Conservation (phyloP, 2,329 filamentous ascomycete genomes). For the Nemania diffusa region DNA sequence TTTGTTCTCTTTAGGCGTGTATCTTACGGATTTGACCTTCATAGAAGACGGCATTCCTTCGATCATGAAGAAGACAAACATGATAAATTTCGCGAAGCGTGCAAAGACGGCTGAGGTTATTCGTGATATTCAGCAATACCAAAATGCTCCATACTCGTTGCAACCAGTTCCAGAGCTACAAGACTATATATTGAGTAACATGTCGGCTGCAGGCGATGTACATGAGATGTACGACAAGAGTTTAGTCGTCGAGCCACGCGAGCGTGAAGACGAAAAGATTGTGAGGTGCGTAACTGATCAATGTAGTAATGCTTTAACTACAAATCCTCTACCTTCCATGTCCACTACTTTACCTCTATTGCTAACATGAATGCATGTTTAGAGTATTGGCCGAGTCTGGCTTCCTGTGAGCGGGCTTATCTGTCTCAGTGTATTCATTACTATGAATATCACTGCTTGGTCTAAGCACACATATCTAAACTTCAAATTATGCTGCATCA, state of each 20-base stretch:
- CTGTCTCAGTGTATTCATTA: slow-evolving; percentile 10
- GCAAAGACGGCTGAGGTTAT: slow-evolving; percentile 99
- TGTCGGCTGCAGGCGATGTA: slow-evolving; percentile 94
- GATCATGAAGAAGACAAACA: slow-evolving; percentile 92
- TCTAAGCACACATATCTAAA: slow-evolving; percentile 4
- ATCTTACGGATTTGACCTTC: slow-evolving; percentile 96
- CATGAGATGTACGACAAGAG: slow-evolving; percentile 99
- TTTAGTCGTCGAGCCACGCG: slow-evolving; percentile 89
- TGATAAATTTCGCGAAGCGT: slow-evolving; percentile 99
- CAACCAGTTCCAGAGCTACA: slow-evolving; percentile 91
- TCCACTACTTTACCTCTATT: slow-evolving; percentile 38
- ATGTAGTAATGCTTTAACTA: slow-evolving; percentile 14
- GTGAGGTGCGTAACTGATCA: slow-evolving; percentile 76
- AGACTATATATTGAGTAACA: slow-evolving; percentile 96
- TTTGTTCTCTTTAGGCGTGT: slow-evolving; percentile 73
- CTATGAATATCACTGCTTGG: slow-evolving; percentile 5
- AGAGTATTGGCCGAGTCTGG: slow-evolving; percentile 71
- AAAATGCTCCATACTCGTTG: slow-evolving; percentile 94
- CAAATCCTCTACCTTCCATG: background rate
- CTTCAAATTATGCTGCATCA: background rate
- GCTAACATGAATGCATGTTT: slow-evolving; percentile 34
- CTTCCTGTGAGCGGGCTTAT: slow-evolving; percentile 60
- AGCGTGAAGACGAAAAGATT: slow-evolving; percentile 99
- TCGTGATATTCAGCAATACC: slow-evolving; percentile 97
- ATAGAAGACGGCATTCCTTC: slow-evolving; percentile 98